Evolutionary conservation across 2,329 filamentous ascomycete genomes (phyloP).

Genomic region (Pestalotiopsis sp.): DNA sequence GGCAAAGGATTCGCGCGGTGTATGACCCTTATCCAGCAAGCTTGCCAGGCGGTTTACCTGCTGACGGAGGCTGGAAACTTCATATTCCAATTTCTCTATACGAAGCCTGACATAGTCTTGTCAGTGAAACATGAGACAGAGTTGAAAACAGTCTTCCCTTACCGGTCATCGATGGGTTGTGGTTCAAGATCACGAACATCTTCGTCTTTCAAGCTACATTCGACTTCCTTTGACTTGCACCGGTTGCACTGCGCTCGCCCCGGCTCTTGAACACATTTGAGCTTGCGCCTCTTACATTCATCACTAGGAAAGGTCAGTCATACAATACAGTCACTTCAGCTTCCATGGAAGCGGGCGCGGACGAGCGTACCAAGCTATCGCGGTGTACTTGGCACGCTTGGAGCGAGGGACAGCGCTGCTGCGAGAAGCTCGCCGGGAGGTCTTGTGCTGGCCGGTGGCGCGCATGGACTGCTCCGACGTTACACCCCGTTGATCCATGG

Average conservation of each 20-base stretch:
- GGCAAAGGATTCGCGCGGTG: background rate
- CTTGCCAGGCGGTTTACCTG: constrained; percentile 1
- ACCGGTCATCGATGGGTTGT: background rate
- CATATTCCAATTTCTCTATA: background rate
- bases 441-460: background rate
- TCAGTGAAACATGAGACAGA: background rate
- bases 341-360: background rate
- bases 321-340: background rate
- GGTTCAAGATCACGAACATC: background rate
- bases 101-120: background rate
- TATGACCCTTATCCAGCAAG: background rate
- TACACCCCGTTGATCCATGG: background rate
- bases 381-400: constrained; percentile 9
- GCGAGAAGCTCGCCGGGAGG: background rate
- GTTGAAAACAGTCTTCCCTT: background rate
- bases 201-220: background rate
- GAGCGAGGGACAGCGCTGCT: background rate
- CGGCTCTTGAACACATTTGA: constrained; percentile 7
- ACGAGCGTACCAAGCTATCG: constrained; percentile 7
- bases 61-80: constrained; percentile 2
- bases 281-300: constrained; percentile 6
- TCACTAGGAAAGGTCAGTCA: background rate
- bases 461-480: background rate
- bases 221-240: background rate
- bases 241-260: background rate